These are phyloP conservation scores for Polyporus arcularius DNA, from an alignment of 768 basidiomycete species.

Conservation along the genomic window DNA sequence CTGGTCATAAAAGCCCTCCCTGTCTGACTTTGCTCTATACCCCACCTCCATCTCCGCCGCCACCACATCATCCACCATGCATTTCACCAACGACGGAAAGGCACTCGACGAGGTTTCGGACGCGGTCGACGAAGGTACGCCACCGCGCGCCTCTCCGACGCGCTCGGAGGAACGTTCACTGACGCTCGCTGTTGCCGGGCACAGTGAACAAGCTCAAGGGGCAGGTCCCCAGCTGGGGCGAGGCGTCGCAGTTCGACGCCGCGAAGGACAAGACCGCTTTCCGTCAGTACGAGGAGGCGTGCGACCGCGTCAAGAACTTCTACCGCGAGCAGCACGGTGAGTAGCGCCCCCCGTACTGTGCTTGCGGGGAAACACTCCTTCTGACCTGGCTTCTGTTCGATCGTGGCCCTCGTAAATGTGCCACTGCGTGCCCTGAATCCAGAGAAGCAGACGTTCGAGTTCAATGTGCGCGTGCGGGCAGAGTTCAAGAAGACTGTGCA, in stretches of 20 bases:
- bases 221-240: conserved; percentile 48
- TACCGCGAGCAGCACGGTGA: conserved; percentile 79
- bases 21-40: background rate
- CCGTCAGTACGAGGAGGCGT: conserved; percentile 73
- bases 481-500: conserved; percentile 68
- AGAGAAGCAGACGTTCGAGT: conserved; percentile 89
- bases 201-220: conserved; percentile 73
- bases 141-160: conserved; percentile 1
- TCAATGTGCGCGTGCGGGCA: conserved; percentile 77
- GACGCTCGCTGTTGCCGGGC: background rate
- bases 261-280: conserved; percentile 68
- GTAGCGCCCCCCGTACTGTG: conserved; percentile 7
- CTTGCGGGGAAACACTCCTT: conserved; percentile 4
- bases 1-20: background rate
- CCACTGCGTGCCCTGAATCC: background rate
- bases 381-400: background rate
- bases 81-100: conserved; percentile 3
- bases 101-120: conserved; percentile 48
- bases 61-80: background rate
- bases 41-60: background rate
- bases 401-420: no score
- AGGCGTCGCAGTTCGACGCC: conserved; percentile 56
- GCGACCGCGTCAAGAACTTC: conserved; percentile 75
- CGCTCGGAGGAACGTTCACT: background rate
- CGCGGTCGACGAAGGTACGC: conserved; percentile 50